Evolutionary conservation across 2,329 filamentous ascomycete genomes (phyloP), one percentile per base, ranked within the genome.

Genomic region (Fusarium buxicola): DNA sequence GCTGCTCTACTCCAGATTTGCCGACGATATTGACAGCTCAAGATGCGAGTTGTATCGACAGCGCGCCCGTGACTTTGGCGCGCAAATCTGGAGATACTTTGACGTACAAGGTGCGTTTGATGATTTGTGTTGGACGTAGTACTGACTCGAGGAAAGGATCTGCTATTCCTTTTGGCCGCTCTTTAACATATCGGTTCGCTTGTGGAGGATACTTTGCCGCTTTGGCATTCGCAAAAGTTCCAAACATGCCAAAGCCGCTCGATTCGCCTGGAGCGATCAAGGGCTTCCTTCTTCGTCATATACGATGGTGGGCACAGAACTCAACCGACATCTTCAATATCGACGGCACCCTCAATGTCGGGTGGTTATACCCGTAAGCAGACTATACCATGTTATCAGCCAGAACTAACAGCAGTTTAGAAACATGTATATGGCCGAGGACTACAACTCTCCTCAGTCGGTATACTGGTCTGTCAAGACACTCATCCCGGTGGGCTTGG

Each of bases 391-490:
- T 2, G 1, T 6, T 1, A 5, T 24, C 6, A 2, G 6, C 6
- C 7, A 11, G 9, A 5, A 5, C 52, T 69, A 21, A 55, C 12
- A 8, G 2, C 3, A n/a, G 38, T 0, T 0, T 5, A 70, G 68
- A 5, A 85, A 85, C 60, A 84, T 84, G 79, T 85, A 80, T 63
- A 78, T 86, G 77, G 74, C 75, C 31, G 84, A 86, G 65, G 81
- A 84, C 60, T 86, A 86, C 69, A 86, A 86, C 65, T 86, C 83
- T 2, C 82, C 83, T 0, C 83, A 86, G 57, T 85, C 82, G 0
- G 75, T 78, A 0, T 86, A 85, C 63, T 86, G 83, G 84, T 79
- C 77, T 8, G 69, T 85, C 18, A 86, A 86, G 54, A 78, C 79
- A 0, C 77, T 86, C 4, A 71, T 84, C 1, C 76, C 75, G 0